These are phyloP conservation scores for Neurospora sp. DNA, from an alignment of 495 filamentous ascomycete genomes.

Conservation along the genomic window DNA sequence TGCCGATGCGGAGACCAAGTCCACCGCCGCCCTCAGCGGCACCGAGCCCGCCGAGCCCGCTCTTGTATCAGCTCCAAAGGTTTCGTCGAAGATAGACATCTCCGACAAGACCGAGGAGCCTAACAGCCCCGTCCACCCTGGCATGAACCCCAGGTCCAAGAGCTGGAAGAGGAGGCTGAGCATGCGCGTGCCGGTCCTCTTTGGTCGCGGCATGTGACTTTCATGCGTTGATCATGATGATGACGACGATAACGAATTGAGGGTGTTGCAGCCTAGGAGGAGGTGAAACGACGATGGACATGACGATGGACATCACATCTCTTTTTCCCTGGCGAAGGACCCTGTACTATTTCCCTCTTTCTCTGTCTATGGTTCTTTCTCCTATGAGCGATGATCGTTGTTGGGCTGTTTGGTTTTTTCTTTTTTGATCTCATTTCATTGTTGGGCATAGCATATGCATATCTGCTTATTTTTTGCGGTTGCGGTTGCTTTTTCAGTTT, in stretches of 20 bases:
- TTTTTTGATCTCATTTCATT: background rate
- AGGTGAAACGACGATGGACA: background rate
- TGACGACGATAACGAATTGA: background rate
- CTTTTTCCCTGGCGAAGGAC: background rate
- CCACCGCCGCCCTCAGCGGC: constrained; percentile 7
- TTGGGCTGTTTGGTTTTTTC: background rate
- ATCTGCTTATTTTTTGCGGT: background rate
- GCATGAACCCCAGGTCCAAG: constrained; percentile 11
- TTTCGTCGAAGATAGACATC: background rate
- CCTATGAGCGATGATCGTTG: background rate
- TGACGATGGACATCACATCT: background rate
- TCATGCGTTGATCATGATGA: background rate
- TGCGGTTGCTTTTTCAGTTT: background rate
- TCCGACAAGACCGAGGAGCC: background rate
- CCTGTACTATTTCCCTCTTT: background rate
- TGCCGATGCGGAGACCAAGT: background rate
- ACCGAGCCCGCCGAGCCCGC: constrained; percentile 4
- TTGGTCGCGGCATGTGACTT: constrained; percentile 24
- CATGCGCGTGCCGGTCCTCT: constrained; percentile 19
- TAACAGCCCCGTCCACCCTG: constrained; percentile 5
- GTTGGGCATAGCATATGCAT: background rate
- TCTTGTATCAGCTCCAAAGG: constrained; percentile 6
- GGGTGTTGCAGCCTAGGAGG: background rate
- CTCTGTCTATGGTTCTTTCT: background rate
- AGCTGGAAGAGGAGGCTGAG: constrained; percentile 20